Base-by-base conservation (phyloP, 192 early-diverging fungal genomes). In the Coemansia asiatica region DNA sequence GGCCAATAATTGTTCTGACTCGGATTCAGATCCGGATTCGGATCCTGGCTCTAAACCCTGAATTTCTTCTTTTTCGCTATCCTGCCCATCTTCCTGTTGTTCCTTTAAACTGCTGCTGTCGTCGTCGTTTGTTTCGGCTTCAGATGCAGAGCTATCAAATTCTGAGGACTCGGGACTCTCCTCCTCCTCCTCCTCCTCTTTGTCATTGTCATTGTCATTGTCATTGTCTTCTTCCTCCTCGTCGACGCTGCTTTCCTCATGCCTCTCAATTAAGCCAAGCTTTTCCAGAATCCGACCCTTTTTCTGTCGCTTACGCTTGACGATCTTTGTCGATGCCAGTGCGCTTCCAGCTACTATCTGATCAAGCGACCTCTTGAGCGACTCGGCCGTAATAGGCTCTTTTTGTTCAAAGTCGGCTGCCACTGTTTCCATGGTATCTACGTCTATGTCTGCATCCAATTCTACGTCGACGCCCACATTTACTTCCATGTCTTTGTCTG, bases 131-230 rank as follows among this genome's bases (percentile, higher is more conserved):
- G 89, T 76, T 3, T 78, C 79, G 22, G 48, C 67, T 4, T 83
- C 85, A 27, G 87, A 87, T 50, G 88, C 85, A 4, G 91, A 91
- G 60, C 90, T 90, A 78, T 91, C 90, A 75, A 90, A 90, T 0
- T 90, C 89, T 7, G 84, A 80, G 25, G 83, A 81, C 29, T 87
- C 88, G 2, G 40, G 16, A 1, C 27, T 16, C 4, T 60, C 61
- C 8, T 46, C 59, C 21, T 67, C 60, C 36, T 57, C 56, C 2
- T 44, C 13, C 13, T 44, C 40, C 63, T 13, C n/a, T n/a, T n/a
- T n/a, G n/a, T n/a, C n/a, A n/a, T n/a, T n/a, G n/a, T n/a, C n/a
- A n/a, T n/a, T n/a, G n/a, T n/a, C n/a, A n/a, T n/a, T n/a, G n/a
- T n/a, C n/a, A n/a, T n/a, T n/a, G n/a, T 60, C 61, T 13, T 46